Base-by-base conservation (phyloP, 768 basidiomycete genomes). In the Amanita rubescens region DNA sequence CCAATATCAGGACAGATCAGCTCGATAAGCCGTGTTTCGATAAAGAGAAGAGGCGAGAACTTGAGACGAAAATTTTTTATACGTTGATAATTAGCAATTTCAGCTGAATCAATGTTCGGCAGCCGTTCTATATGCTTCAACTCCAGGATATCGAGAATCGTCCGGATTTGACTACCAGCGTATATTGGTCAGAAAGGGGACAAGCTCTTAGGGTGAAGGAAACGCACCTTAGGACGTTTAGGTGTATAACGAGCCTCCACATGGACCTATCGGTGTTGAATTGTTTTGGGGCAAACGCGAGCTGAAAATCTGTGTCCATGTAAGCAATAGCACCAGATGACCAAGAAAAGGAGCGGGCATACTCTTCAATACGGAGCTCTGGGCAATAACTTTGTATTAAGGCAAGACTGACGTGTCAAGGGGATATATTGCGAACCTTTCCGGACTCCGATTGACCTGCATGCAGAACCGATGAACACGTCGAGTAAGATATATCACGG, bases 201-300 rank as follows among this genome's bases (percentile, higher is more conserved):
- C 33, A 9, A 10, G 6, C 35, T 11, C 9, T 37, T 14, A 27
- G 12, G 30, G 27, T 8, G 15, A 1, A 60, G 3, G 3, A 8
- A 30, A 30, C 69, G 12, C 47, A 82, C 84, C 77, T 68, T 55
- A 87, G 84, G 57, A 87, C 67, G 60, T 87, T 87, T 39, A 87
- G 77, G 57, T 87, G 82, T 7, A 88, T 75, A 50, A 87, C 75
- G 11, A 76, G 73, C 56, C 74, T 78, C 85, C 85, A 88, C 6
- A 79, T 73, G 0, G 71, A 60, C 15, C 78, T 70, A 55, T 88
- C 84, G 42, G 61, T 71, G 41, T 77, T 75, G 53, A 87, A 86
- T 52, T 79, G 75, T 22, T 71, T 72, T 0, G 84, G 85, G 8
- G 81, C 76, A 59, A 85, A 85, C 0, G 79, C 75, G 7, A 87